These are phyloP conservation scores for Vinca major DNA, from an alignment of 305 asterid genomes.

Conservation along the genomic window DNA sequence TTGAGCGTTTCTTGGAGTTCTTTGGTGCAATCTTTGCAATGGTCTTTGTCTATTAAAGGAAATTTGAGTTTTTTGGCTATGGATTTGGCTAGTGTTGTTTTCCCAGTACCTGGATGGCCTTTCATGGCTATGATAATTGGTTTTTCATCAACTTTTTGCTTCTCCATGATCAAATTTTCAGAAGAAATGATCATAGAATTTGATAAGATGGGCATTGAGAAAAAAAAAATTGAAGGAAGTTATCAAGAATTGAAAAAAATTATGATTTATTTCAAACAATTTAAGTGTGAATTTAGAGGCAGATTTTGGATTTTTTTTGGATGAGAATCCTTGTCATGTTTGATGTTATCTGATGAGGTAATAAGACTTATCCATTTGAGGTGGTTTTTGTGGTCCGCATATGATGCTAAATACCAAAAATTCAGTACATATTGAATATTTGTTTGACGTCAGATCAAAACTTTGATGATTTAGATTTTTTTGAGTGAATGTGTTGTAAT, in stretches of 20 bases:
- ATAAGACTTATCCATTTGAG: background rate
- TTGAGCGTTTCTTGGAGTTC: slow-evolving; percentile 30
- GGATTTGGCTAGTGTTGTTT: slow-evolving; percentile 50
- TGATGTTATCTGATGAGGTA: background rate
- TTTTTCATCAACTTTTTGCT: slow-evolving; percentile 13
- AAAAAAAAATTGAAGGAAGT: no score
- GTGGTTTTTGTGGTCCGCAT: background rate
- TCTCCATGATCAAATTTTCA: slow-evolving; percentile 18
- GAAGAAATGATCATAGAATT: background rate
- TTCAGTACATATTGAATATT: no score
- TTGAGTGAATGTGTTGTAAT: no score
- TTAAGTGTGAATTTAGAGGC: background rate
- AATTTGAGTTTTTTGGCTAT: slow-evolving; percentile 41
- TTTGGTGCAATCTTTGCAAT: slow-evolving; percentile 46
- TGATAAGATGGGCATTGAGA: background rate
- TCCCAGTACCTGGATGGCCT: slow-evolving; percentile 80
- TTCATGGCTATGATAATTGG: slow-evolving; percentile 57
- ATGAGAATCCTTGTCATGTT: background rate
- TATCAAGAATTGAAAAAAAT: no score
- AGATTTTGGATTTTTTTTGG: background rate
- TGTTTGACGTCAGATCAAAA: no score
- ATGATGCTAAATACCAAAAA: no score
- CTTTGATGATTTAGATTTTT: no score
- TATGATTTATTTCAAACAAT: background rate
- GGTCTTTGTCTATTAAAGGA: slow-evolving; percentile 65